phyloP scores from a whole-genome alignment of 2,329 filamentous ascomycete species.

The Calonectria pseudoturangicola region DNA sequence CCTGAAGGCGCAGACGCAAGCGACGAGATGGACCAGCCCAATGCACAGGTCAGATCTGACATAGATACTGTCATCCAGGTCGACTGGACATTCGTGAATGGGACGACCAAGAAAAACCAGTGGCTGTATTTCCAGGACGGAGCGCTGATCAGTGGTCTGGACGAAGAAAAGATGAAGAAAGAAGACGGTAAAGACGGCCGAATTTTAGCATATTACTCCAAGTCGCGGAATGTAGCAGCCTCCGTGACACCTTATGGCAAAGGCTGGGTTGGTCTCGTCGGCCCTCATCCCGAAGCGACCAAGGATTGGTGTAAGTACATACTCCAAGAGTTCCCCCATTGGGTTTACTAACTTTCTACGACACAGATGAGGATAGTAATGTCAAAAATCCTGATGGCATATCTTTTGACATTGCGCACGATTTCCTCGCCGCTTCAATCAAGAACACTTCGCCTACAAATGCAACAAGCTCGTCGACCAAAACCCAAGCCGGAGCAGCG shows the following conservation, averaged over 20 bases:
- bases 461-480: neutral
- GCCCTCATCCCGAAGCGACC: slow-evolving; percentile 53
- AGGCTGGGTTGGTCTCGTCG: slow-evolving; percentile 52
- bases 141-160: slow-evolving; percentile 45
- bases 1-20: slow-evolving; percentile 34
- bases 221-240: slow-evolving; percentile 50
- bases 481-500: neutral
- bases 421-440: slow-evolving; percentile 49
- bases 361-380: neutral
- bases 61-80: slow-evolving; percentile 51
- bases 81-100: slow-evolving; percentile 50
- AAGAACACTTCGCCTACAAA: neutral
- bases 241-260: slow-evolving; percentile 48
- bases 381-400: slow-evolving; percentile 51
- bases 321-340: neutral
- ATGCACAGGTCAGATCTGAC: slow-evolving; percentile 44
- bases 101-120: slow-evolving; percentile 38
- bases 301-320: slow-evolving; percentile 51
- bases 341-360: neutral
- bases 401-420: slow-evolving; percentile 48
- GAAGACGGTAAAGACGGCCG: slow-evolving; percentile 11
- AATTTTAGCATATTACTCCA: slow-evolving; percentile 50
- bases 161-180: slow-evolving; percentile 16
- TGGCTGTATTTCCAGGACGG: slow-evolving; percentile 56
- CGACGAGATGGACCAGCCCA: slow-evolving; percentile 36